Evolutionary conservation across 73 alveolate genomes (phyloP).

Genomic region (Blepharisma stoltei): DNA sequence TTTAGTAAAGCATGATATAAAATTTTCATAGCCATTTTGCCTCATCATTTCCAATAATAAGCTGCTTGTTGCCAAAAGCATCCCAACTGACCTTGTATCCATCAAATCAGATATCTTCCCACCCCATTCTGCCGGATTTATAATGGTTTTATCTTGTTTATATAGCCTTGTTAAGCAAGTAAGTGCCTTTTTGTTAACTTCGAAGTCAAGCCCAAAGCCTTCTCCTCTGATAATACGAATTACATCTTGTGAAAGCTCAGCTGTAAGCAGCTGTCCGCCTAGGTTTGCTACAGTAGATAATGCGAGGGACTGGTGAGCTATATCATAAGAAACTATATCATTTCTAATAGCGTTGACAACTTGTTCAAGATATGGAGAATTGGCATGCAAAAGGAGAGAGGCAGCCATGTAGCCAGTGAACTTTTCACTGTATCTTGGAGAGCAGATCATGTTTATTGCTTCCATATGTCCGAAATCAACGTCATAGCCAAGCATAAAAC

Average conservation of each 20-base stretch:
- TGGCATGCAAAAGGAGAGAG: constrained; percentile 87
- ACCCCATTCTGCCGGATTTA: constrained; percentile 61
- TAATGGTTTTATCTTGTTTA: constrained; percentile 79
- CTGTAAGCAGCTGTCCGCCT: constrained; percentile 82
- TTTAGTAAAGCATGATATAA: constrained; percentile 54
- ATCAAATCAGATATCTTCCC: constrained; percentile 66
- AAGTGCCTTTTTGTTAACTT: constrained; percentile 91
- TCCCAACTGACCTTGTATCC: constrained; percentile 66
- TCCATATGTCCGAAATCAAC: constrained; percentile 96
- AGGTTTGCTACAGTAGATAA: constrained; percentile 88
- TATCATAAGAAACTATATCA: constrained; percentile 88
- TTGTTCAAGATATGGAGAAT: constrained; percentile 69
- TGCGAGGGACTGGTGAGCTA: constrained; percentile 91
- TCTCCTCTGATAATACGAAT: constrained; percentile 72
- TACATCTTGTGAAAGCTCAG: constrained; percentile 77
- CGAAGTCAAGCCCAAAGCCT: constrained; percentile 68
- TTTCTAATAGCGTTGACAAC: constrained; percentile 86
- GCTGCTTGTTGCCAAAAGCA: constrained; percentile 68
- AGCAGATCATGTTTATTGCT: constrained; percentile 88
- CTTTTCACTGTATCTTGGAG: constrained; percentile 93
- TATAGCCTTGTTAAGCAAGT: constrained; percentile 83
- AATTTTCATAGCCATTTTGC: constrained; percentile 78
- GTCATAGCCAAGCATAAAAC: constrained; percentile 92
- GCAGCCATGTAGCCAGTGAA: constrained; percentile 98
- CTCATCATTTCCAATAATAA: constrained; percentile 54